phyloP scores from a whole-genome alignment of 306 rosid genomes.

The Cucurbita ficifolia region DNA sequence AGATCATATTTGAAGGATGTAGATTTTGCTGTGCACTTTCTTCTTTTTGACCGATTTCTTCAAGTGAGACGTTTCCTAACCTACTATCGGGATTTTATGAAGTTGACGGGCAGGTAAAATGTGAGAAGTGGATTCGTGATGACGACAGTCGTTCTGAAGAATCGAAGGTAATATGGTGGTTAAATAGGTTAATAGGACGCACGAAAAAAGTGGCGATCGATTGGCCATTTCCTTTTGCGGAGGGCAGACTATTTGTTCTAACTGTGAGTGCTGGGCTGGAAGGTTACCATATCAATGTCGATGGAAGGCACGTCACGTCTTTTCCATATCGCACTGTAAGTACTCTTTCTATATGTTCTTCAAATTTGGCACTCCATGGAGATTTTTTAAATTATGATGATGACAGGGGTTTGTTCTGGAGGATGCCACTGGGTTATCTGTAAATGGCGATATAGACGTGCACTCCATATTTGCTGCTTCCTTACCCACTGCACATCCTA shows the following conservation, averaged over 20 bases:
- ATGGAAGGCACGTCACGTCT: conserved; percentile 77
- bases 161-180: conserved; percentile 82
- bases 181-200: conserved; percentile 69
- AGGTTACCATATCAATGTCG: conserved; percentile 85
- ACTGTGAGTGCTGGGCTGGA: conserved; percentile 84
- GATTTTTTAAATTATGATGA: neutral
- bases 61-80: conserved; percentile 11
- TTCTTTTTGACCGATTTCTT: neutral
- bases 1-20: neutral
- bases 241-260: conserved; percentile 76
- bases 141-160: conserved; percentile 63
- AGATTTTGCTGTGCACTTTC: neutral
- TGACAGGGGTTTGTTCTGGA: conserved; percentile 93
- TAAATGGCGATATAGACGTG: conserved; percentile 81
- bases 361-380: neutral
- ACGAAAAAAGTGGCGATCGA: conserved; percentile 57
- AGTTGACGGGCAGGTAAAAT: conserved; percentile 92
- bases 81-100: conserved; percentile 22
- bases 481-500: conserved; percentile 78
- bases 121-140: conserved; percentile 92
- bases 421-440: conserved; percentile 79
- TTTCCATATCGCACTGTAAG: conserved; percentile 90
- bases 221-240: conserved; percentile 92
- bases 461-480: conserved; percentile 72
- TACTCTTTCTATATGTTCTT: neutral